A percentile compares a stretch with the other conserved stretches of the same genome.
Conservation (phyloP, 2,329 filamentous ascomycete genomes). For the Talaromyces sp. region DNA sequence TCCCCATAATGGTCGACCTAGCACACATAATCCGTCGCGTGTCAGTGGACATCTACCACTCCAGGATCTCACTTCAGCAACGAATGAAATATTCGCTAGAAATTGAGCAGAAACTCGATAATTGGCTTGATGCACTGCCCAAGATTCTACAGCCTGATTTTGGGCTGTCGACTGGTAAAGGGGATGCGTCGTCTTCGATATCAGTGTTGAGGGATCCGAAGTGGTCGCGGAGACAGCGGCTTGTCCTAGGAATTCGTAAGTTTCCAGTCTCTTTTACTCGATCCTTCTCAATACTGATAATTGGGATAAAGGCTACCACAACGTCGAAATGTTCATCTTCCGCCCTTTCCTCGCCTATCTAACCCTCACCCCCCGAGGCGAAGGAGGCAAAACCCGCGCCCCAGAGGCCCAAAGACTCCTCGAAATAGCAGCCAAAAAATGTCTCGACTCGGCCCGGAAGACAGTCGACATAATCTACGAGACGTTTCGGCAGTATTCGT, state of each 20-base stretch:
- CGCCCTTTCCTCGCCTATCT: not conserved
- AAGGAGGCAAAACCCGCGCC: not conserved
- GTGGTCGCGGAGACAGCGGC: not conserved
- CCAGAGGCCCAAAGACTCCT: not conserved
- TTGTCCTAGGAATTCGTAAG: not conserved
- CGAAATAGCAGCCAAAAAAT: not conserved
- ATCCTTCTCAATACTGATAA: not conserved
- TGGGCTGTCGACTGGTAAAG: not conserved
- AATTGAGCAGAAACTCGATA: not conserved
- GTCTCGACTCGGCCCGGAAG: conserved; percentile 34
- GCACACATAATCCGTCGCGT: conserved; percentile 43
- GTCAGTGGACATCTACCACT: conserved; percentile 43
- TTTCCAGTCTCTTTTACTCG: not conserved
- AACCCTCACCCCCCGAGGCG: not conserved
- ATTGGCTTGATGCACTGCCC: not conserved
- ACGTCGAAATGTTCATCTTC: not conserved
- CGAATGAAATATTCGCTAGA: not conserved
- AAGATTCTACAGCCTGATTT: not conserved
- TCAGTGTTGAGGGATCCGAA: not conserved
- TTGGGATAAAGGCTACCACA: not conserved
- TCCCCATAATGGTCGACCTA: conserved; percentile 44
- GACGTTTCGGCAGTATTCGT: conserved; percentile 40
- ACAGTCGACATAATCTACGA: conserved; percentile 44
- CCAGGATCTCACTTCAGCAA: conserved; percentile 20
- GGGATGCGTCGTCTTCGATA: not conserved